Conservation (phyloP, 2,329 filamentous ascomycete species). For the Venturia asperata region DNA sequence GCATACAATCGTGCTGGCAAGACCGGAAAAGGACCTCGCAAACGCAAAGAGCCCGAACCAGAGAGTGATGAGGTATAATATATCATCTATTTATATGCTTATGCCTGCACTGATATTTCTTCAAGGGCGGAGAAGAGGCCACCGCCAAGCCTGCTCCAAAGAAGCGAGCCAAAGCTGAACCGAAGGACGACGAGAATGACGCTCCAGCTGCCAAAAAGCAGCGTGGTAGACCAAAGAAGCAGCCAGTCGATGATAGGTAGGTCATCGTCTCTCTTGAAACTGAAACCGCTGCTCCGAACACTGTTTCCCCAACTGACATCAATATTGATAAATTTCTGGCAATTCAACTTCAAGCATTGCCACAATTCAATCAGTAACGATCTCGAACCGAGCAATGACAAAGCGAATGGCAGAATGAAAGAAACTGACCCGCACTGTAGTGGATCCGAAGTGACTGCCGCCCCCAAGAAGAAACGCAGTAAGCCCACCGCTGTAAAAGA, state of each 20-base stretch:
- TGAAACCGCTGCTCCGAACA: neutral
- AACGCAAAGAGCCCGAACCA: constrained; percentile 30
- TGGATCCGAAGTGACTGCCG: constrained; percentile 13
- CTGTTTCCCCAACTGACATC: neutral
- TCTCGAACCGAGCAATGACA: neutral
- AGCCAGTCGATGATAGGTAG: constrained; percentile 2
- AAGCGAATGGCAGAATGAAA: neutral
- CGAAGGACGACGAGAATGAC: constrained; percentile 23
- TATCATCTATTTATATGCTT: neutral
- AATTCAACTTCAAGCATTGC: neutral
- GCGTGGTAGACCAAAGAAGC: constrained; percentile 19
- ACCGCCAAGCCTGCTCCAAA: constrained; percentile 17
- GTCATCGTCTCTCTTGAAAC: neutral
- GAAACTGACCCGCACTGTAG: neutral
- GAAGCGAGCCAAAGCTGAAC: constrained; percentile 24
- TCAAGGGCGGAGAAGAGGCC: constrained; percentile 22
- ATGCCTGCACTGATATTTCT: neutral
- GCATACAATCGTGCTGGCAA: constrained; percentile 65
- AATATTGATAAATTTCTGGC: neutral
- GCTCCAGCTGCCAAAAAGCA: constrained; percentile 18
- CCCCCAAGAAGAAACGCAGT: constrained; percentile 22
- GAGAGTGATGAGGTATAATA: constrained; percentile 24
- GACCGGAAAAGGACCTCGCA: constrained; percentile 38
- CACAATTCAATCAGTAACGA: neutral
- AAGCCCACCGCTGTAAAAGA: constrained; percentile 10